Conservation (phyloP, 345 rosid species). For the Salix purpurea region DNA sequence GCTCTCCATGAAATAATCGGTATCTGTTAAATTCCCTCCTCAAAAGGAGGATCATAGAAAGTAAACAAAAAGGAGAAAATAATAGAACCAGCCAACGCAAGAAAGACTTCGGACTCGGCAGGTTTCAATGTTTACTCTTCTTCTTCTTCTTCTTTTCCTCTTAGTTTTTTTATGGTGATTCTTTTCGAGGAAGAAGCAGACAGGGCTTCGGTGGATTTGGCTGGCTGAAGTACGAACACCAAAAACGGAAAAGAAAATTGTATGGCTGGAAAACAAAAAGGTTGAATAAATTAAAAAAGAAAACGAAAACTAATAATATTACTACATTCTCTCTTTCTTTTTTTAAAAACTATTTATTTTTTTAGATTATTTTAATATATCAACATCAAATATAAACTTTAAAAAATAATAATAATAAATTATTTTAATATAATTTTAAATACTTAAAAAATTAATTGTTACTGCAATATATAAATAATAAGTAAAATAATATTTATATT, state of each 20-base stretch:
- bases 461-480: too few relatives aligned
- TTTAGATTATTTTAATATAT: too few relatives aligned
- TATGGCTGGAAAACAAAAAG: not conserved
- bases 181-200: not conserved
- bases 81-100: not conserved
- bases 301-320: not conserved
- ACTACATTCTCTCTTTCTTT: too few relatives aligned
- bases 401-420: too few relatives aligned
- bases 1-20: conserved; percentile 54
- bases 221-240: conserved; percentile 4
- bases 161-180: not conserved
- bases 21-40: conserved; percentile 8
- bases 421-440: too few relatives aligned
- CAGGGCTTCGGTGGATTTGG: conserved; percentile 8
- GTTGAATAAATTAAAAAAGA: not conserved
- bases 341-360: too few relatives aligned
- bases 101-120: not conserved
- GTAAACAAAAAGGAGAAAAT: not conserved
- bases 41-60: conserved; percentile 11
- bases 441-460: too few relatives aligned
- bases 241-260: not conserved
- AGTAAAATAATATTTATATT: too few relatives aligned
- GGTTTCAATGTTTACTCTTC: not conserved
- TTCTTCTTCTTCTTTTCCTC: not conserved
- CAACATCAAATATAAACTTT: too few relatives aligned